Percentiles rank a stretch among this genome's conserved stretches.
Evolutionary conservation across 257 asterid species (phyloP).

Genomic region (Przewalskia tangutica): DNA sequence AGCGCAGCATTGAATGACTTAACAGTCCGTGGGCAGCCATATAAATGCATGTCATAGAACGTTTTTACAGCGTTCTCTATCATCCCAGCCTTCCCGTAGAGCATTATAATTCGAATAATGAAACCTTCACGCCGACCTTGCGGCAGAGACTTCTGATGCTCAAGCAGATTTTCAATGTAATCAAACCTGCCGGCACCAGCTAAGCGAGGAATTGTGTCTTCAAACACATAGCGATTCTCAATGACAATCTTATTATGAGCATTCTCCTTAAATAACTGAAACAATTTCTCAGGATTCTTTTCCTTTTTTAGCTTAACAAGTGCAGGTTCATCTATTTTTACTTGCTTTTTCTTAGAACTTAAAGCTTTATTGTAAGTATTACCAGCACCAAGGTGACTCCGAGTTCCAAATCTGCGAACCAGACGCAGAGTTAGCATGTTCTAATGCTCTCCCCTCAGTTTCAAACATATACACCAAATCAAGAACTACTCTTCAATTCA

Average conservation of each 20-base stretch:
- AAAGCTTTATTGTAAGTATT: constrained; percentile 8
- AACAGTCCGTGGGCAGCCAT: constrained; percentile 58
- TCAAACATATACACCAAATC: constrained; percentile 24
- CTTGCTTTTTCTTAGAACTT: constrained; percentile 11
- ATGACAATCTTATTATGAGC: constrained; percentile 54
- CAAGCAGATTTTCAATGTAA: constrained; percentile 60
- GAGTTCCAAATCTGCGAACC: constrained; percentile 62
- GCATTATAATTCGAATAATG: constrained; percentile 53
- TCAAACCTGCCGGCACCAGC: constrained; percentile 73
- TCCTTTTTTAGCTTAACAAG: constrained; percentile 59
- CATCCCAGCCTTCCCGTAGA: constrained; percentile 76
- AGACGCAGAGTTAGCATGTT: constrained; percentile 69
- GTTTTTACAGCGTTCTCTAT: constrained; percentile 51
- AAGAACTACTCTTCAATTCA: neutral
- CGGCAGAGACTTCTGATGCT: constrained; percentile 75
- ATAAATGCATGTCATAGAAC: constrained; percentile 62
- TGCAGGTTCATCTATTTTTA: constrained; percentile 49
- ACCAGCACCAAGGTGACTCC: constrained; percentile 13
- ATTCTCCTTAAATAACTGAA: constrained; percentile 62
- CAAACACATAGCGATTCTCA: constrained; percentile 66
- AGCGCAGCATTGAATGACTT: constrained; percentile 75
- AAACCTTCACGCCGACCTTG: constrained; percentile 93
- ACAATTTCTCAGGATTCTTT: constrained; percentile 60
- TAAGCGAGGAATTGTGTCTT: constrained; percentile 62
- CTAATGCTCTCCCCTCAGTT: constrained; percentile 21